Conservation (phyloP, 2,329 filamentous ascomycete species). For the Colletotrichum musae region DNA sequence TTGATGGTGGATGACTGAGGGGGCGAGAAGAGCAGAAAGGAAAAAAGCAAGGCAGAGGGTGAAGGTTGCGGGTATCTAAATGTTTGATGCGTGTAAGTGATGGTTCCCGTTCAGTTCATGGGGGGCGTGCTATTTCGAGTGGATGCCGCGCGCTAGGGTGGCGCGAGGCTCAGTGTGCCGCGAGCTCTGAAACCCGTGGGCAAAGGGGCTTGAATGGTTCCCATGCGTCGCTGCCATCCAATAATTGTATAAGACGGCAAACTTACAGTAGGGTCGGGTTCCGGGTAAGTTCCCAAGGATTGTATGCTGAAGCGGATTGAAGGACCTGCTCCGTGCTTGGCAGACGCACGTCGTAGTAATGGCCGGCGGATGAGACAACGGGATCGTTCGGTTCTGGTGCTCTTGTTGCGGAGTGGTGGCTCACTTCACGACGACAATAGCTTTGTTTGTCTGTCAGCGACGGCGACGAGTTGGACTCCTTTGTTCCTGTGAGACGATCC, state of each 20-base stretch:
- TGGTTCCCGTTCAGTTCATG: slow-evolving; percentile 7
- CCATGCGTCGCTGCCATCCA: slow-evolving; percentile 24
- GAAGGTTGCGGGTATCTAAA: slow-evolving; percentile 20
- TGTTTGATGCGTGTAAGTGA: slow-evolving; percentile 28
- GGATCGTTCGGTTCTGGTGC: not conserved
- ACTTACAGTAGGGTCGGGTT: slow-evolving; percentile 27
- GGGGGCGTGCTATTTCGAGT: slow-evolving; percentile 28
- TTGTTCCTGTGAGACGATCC: slow-evolving; percentile 11
- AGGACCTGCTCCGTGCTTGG: slow-evolving; percentile 24
- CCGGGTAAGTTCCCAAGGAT: slow-evolving; percentile 2
- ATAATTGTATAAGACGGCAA: slow-evolving; percentile 21
- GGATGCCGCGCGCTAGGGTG: slow-evolving; percentile 39
- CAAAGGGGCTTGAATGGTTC: slow-evolving; percentile 5
- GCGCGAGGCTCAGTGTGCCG: slow-evolving; percentile 35
- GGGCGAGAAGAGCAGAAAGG: not conserved
- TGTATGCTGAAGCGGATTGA: slow-evolving; percentile 12
- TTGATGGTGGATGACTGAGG: not conserved
- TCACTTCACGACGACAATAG: slow-evolving; percentile 17
- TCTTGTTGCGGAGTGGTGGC: not conserved
- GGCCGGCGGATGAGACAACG: slow-evolving; percentile 30
- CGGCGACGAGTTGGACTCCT: slow-evolving; percentile 1
- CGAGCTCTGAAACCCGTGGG: slow-evolving; percentile 36
- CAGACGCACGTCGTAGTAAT: slow-evolving; percentile 24
- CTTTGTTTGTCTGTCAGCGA: slow-evolving; percentile 33
- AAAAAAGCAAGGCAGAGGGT: not conserved